Percentiles rank a stretch among this genome's conserved stretches.
phyloP scores from a whole-genome alignment of 139 green algal species.

The Chlamydomonas schloesseri region DNA sequence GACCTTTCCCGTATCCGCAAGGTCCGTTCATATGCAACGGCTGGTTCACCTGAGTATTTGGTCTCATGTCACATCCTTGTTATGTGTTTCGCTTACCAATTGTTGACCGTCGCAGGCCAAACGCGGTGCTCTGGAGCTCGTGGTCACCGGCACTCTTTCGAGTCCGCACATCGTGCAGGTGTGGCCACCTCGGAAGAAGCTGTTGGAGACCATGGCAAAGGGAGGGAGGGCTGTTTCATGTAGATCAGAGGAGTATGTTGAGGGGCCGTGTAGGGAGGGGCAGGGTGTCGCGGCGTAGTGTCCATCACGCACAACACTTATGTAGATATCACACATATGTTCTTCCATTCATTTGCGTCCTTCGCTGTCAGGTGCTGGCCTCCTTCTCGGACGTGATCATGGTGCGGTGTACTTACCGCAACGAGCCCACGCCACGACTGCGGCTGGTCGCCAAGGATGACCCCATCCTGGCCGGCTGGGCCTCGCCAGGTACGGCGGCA shows the following conservation, averaged over 20 bases:
- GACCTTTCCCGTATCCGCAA: constrained; percentile 23
- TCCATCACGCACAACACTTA: too few species aligned
- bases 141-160: constrained; percentile 21
- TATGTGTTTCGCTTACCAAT: too few species aligned
- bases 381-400: constrained; percentile 43
- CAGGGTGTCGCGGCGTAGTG: too few species aligned
- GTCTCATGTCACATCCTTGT: too few species aligned
- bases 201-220: too few species aligned
- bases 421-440: background rate
- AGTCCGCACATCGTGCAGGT: constrained; percentile 51
- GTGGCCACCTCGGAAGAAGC: too few species aligned
- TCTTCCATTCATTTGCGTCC: too few species aligned
- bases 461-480: constrained; percentile 23
- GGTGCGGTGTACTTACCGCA: constrained; percentile 22
- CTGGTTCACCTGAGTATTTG: too few species aligned
- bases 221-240: too few species aligned
- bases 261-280: too few species aligned
- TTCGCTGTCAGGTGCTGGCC: constrained; percentile 39
- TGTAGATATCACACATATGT: too few species aligned
- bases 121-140: constrained; percentile 45
- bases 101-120: constrained; percentile 1
- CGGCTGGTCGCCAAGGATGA: constrained; percentile 32
- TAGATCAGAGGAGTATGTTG: too few species aligned
- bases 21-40: background rate
- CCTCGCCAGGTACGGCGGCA: background rate